Evolutionary conservation across 2,329 filamentous ascomycete genomes (phyloP), one percentile per base, ranked within the genome.

Genomic region (Purpureocillium lavendulum): DNA sequence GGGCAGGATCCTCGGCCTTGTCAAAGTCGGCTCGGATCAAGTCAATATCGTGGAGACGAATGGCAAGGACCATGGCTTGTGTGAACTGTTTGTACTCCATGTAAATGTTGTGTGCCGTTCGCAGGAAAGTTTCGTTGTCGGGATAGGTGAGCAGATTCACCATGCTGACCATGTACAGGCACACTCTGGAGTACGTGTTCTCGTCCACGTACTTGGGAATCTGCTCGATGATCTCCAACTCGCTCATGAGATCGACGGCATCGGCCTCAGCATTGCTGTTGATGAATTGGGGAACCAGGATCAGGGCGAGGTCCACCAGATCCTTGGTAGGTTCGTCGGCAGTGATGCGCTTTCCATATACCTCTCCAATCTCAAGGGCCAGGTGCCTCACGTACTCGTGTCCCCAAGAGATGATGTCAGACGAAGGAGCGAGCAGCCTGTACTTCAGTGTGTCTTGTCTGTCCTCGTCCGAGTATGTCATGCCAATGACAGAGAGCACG

Each of bases 151-250:
- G 80, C 15, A 98, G 77, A 57, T 92, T 94, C 50, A 98, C 92
- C 86, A 97, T 97, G 70, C 87, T 94, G 53, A 94, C 87, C 83
- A 98, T 95, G 68, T 98, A 98, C 50, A 98, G 68, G 59, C 92
- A 97, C 40, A 96, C 92, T 56, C 92, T 75, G 38, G 84, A 73
- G 60, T 94, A 98, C 18, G 89, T 97, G 65, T 97, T 83, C 61
- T 94, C 84, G 61, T 98, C 92, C 38, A 98, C 75, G 54, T 89
- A 94, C 49, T 87, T 76, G 41, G 87, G 81, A 34, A 98, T 84
- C 56, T 89, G 71, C 56, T 96, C 87, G 50, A 98, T 97, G 60
- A 96, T 95, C 66, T 98, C 92, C 43, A 98, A 71, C 66, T 98
- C 94, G 59, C 88, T 96, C 72, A 98, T 80, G 49, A 98, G 74